Evolutionary conservation across 2,329 filamentous ascomycete species (phyloP), one percentile per base, ranked within the genome.

Genomic region (Ophiostoma sp.): DNA sequence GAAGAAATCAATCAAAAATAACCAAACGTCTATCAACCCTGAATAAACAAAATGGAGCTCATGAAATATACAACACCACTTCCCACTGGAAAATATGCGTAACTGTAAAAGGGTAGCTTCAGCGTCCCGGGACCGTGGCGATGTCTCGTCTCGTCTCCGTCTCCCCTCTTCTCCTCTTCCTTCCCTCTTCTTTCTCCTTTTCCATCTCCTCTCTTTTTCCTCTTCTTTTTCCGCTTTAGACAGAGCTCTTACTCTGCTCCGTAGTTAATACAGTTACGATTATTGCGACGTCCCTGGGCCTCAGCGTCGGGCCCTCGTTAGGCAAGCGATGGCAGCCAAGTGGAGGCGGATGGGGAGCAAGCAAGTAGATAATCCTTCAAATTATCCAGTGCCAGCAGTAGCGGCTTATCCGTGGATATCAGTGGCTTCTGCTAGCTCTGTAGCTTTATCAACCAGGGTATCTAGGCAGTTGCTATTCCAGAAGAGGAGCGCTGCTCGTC

Each of bases 401-500:
- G 57, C 27, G 57, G 57, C 52, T 15, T 27, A 57, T 62, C 27
- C 57, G 57, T 62, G 27, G 27, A 62, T 35, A 62, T 62, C 57
- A 62, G 57, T 62, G 57, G 27, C 27, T 33, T 62, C 27, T 62
- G 23, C 15, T 17, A 11, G 23, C 8, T 27, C 2, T 48, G 6
- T 27, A 27, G 52, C 52, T 57, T 13, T 23, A 27, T 17, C n/a
- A 13, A 15, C 20, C 4, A 52, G 48, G 48, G 15, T 48, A n/a
- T 54, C 20, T 3, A n/a, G 20, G 48, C 13, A n/a, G 2, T 54
- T n/a, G 65, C 71, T 72, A 72, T 67, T 15, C 69, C 71, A 7
- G n/a, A 69, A 68, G 17, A 33, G 68, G 68, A 62, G 67, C 65
- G 70, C 68, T 68, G 68, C 65, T 70, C 41, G 70, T 36, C 68